Evolutionary conservation across 139 green algal species (phyloP).

Genomic region (Chlorella sp.): DNA sequence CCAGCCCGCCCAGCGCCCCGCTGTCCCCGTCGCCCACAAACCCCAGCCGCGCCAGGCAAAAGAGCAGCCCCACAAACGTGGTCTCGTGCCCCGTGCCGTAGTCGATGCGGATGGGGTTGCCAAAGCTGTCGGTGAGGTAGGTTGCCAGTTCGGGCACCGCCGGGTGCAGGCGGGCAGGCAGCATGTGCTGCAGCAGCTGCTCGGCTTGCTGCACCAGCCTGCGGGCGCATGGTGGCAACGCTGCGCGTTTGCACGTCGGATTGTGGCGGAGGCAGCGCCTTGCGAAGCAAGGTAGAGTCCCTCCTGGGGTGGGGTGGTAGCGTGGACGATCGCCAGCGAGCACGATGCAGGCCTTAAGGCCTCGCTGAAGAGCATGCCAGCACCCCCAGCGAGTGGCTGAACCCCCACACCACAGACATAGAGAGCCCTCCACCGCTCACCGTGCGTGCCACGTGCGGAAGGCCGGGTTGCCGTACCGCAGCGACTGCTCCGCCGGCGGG

Average conservation of each 20-base stretch:
- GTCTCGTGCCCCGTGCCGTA: constrained; percentile 97
- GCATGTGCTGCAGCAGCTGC: constrained; percentile 34
- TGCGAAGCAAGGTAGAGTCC: too few relatives aligned
- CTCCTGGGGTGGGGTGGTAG: too few relatives aligned
- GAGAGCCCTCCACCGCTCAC: too few relatives aligned
- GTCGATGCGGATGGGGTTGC: constrained; percentile 90
- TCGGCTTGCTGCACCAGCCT: constrained; percentile 38
- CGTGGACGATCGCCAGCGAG: too few relatives aligned
- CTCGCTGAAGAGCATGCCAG: too few relatives aligned
- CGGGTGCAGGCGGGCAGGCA: constrained; percentile 28
- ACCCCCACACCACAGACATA: too few relatives aligned
- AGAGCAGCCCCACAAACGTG: constrained; percentile 85
- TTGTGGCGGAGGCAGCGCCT: too few relatives aligned
- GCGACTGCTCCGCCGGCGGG: constrained; percentile 63
- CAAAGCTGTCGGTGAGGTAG: constrained; percentile 88
- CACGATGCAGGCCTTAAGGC: too few relatives aligned
- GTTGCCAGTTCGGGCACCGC: constrained; percentile 65
- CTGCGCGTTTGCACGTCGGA: too few relatives aligned
- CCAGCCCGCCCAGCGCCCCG: constrained; percentile 34
- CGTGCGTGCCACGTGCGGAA: constrained; percentile 72
- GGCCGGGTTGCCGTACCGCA: constrained; percentile 93
- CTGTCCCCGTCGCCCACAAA: constrained; percentile 49
- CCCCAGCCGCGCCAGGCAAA: constrained; percentile 82
- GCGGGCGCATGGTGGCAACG: too few relatives aligned
- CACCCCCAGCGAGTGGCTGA: too few relatives aligned